Evolutionary conservation across 2,329 filamentous ascomycete genomes (phyloP), one percentile per base, ranked within the genome.

Genomic region (Verticillium nubilum): DNA sequence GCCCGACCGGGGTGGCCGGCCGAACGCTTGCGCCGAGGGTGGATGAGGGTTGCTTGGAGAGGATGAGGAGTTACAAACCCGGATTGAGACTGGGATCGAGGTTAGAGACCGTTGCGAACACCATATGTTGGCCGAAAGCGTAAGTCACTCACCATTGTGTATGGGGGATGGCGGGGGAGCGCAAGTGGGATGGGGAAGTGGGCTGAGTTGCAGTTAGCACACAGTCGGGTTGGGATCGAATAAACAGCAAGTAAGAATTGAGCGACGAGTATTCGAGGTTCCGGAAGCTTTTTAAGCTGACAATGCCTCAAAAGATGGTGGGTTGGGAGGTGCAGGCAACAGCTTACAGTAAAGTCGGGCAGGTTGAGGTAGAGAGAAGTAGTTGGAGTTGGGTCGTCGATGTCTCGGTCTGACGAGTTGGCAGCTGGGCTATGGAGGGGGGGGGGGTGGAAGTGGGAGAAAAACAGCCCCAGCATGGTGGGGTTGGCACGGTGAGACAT

Each of bases 61-160:
- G 67, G 66, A 63, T 61, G 67, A 65, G 67, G 63, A 60, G 56
- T 60, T 63, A 85, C 83, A 74, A 79, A 88, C 85, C 85, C 85
- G 75, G 85, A 87, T 83, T 86, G 83, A 86, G 85, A 87, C 85
- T 88, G 56, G 37, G 56, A 52, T 53, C 35, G 54, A 47, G 50
- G 56, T 64, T 61, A 64, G 62, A 56, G 54, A 53, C 27, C 52
- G 19, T 54, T 54, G 26, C 42, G 27, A 35, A 56, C 47, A 55
- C 55, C 31, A 53, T 52, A 47, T 28, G 25, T 57, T 57, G 59
- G 57, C 60, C 58, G 60, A 58, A 57, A 63, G 56, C 61, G 59
- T 56, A 63, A 56, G 62, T 60, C 65, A 68, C 75, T 73, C 70
- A 77, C 75, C 75, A 77, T 77, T 68, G 63, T 73, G 73, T 72